phyloP scores from a whole-genome alignment of 108 stramenopile genomes.

The Ochromonas danica region DNA sequence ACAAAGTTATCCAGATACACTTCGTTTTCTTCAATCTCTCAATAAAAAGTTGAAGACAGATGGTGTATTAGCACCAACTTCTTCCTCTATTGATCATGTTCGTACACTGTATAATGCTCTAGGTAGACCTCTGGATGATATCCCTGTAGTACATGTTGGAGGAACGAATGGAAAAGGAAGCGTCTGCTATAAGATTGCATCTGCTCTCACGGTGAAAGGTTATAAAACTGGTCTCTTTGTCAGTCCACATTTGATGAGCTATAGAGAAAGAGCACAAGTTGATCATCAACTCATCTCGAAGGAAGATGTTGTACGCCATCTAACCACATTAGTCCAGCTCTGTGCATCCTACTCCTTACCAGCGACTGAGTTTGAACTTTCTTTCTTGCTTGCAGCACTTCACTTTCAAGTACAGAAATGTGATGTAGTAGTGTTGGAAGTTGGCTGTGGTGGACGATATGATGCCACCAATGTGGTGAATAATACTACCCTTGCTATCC shows the following conservation, averaged over 20 bases:
- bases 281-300: neutral
- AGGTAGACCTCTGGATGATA: slow-evolving; percentile 5
- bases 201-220: neutral
- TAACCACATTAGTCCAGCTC: neutral
- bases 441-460: slow-evolving; percentile 5
- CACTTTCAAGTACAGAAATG: neutral
- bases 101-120: neutral
- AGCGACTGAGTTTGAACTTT: slow-evolving; percentile 26
- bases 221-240: slow-evolving; percentile 29
- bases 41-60: slow-evolving; percentile 7
- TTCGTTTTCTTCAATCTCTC: neutral
- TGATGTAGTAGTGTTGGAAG: slow-evolving; percentile 30
- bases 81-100: neutral
- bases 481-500: neutral
- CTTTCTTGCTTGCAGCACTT: slow-evolving; percentile 5
- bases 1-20: neutral
- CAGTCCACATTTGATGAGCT: slow-evolving; percentile 23
- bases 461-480: slow-evolving; percentile 35
- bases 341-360: neutral
- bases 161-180: slow-evolving; percentile 34
- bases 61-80: slow-evolving; percentile 20
- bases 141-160: slow-evolving; percentile 22
- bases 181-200: neutral
- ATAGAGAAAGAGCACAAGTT: slow-evolving; percentile 26
- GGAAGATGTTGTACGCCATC: neutral